Conservation (phyloP, 805 yeast genomes). For the Cephaloascus fragrans region DNA sequence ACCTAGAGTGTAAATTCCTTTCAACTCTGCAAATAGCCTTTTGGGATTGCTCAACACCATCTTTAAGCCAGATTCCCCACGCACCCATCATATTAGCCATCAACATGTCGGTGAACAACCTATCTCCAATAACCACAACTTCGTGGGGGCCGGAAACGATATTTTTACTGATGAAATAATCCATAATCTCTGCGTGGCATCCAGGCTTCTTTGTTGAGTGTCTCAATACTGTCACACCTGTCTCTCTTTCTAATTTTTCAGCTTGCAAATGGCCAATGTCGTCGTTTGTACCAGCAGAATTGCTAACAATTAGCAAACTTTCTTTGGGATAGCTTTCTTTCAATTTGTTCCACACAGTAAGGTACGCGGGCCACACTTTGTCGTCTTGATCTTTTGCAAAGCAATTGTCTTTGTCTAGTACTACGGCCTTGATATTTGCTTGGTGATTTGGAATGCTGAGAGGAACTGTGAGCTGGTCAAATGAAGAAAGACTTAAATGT, state of each 20-base stretch:
- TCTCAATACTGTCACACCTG: conserved; percentile 62
- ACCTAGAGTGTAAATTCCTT: conserved; percentile 20
- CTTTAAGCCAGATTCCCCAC: conserved; percentile 71
- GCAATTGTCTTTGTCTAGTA: conserved; percentile 92
- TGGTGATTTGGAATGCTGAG: conserved; percentile 20
- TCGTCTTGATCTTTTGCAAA: conserved; percentile 79
- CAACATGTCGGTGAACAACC: conserved; percentile 82
- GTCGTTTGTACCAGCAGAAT: conserved; percentile 86
- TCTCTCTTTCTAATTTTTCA: conserved; percentile 41
- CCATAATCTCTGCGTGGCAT: conserved; percentile 58
- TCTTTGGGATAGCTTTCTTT: conserved; percentile 51
- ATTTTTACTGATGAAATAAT: conserved; percentile 41
- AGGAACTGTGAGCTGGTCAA: conserved; percentile 54
- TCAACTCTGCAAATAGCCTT: conserved; percentile 45
- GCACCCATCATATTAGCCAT: conserved; percentile 95
- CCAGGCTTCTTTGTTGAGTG: conserved; percentile 80
- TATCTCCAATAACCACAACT: conserved; percentile 82
- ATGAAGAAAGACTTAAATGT: conserved; percentile 42
- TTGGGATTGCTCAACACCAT: conserved; percentile 57
- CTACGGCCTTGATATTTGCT: conserved; percentile 55
- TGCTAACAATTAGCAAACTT: conserved; percentile 68
- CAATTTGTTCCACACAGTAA: conserved; percentile 44
- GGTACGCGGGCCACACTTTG: conserved; percentile 69
- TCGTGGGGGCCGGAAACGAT: conserved; percentile 40
- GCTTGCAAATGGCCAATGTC: conserved; percentile 59